Base-by-base conservation (phyloP, 768 basidiomycete genomes). In the Astraeus odoratus region DNA sequence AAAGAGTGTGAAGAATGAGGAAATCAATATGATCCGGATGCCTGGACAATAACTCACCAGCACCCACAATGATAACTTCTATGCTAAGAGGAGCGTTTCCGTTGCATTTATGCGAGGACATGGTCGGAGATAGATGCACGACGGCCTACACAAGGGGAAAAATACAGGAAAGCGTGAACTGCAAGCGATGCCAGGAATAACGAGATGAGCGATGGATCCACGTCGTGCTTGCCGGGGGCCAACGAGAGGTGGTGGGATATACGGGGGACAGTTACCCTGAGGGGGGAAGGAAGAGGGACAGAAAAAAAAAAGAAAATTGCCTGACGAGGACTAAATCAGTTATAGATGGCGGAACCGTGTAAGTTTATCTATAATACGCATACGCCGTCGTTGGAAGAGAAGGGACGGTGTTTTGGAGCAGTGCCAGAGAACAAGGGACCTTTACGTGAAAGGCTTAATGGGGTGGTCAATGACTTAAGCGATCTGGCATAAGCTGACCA, bases 31-130 rank as follows among this genome's bases (percentile, higher is more conserved):
- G 19, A 26, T 15, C 22, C 31, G 10, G 30, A 23, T n/a, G 18
- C 36, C 16, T 20, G 34, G 8, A n/a, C 23, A n/a, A 7, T 24
- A 5, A 44, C 54, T 18, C 13, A 58, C 61, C 63, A 48, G 63
- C 61, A 33, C 61, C 61, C 19, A 63, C 35, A 45, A 63, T 42
- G 47, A 63, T 65, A 30, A 65, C 53, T n/a, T 63, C 64, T 35
- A 65, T 54, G 18, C 52, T 9, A 22, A 63, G 52, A 6, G 46
- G 55, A 1, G 59, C 59, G 44, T 55, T 56, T 31, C 49, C 53
- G 39, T 18, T 47, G n/a, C 51, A 50, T 57, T 57, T 59, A 12
- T 27, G n/a, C 16, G 35, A 10, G 34, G 44, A 42, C 13, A 5
- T 39, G 31, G 24, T 26, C 39, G 10, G 30, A 10, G 10, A 12